Evolutionary conservation across 2,329 filamentous ascomycete species (phyloP).

Genomic region (Beauveria sp.): DNA sequence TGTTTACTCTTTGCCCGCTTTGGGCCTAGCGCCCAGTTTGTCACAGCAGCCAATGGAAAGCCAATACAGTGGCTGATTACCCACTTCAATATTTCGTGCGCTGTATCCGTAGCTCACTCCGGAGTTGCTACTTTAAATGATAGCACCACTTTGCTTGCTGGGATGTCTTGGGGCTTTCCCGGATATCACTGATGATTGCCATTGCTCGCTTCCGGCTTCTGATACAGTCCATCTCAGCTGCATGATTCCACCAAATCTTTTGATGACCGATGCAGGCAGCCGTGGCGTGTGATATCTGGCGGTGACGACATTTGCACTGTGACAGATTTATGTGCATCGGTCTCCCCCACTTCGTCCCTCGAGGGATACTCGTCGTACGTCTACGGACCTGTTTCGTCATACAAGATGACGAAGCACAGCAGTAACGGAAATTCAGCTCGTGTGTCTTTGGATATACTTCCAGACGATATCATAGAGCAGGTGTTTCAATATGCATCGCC

Average conservation of each 20-base stretch:
- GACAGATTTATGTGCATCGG: neutral
- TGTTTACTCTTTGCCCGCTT: constrained; percentile 36
- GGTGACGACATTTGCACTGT: neutral
- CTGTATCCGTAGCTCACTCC: neutral
- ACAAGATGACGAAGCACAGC: neutral
- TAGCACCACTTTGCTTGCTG: neutral
- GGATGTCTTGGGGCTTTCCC: neutral
- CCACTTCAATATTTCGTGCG: neutral
- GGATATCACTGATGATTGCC: neutral
- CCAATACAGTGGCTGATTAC: neutral
- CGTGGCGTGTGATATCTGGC: neutral
- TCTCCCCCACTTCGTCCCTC: constrained; percentile 5
- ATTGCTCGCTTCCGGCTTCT: neutral
- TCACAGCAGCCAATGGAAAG: neutral
- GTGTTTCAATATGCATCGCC: constrained; percentile 61
- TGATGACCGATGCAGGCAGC: neutral
- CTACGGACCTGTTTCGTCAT: neutral
- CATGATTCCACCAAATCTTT: neutral
- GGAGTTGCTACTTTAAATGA: neutral
- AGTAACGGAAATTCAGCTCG: constrained; percentile 7
- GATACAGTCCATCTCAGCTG: neutral
- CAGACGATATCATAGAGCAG: constrained; percentile 77
- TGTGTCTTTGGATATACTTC: constrained; percentile 43
- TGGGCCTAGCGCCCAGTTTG: constrained; percentile 23
- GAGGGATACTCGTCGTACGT: neutral